Evolutionary conservation across 352 stramenopile species (phyloP), one percentile per base, ranked within the genome.

Genomic region (Globisporangium spiculum): DNA sequence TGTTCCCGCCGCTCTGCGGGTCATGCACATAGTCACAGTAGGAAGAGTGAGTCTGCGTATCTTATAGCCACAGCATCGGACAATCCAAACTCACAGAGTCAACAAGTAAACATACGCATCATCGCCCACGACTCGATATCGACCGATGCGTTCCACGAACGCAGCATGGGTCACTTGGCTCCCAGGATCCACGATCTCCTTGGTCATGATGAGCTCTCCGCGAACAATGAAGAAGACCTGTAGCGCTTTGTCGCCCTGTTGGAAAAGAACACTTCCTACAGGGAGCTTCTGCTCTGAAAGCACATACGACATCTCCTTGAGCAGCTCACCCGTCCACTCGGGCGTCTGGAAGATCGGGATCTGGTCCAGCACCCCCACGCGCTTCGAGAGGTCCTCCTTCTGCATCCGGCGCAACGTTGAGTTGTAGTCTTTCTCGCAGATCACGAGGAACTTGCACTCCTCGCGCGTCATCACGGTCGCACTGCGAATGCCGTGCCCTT

Each of bases 351-450:
- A 91, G 67, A 90, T 84, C 10, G 80, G 73, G 41, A 93, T 91
- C 32, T 81, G 69, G 68, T 91, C 82, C 4, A 93, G 61, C 32
- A 88, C 76, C 1, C 71, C 80, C 27, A 89, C 74, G 9, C 85
- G 81, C 55, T 84, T 83, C 8, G 74, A 62, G 59, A 91, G 75
- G 61, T 92, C 81, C 59, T 89, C 80, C 54, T 91, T 89, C 66
- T 93, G 85, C 77, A 91, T 81, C 0, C 83, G 76, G 0, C 83
- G 76, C 30, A 92, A 70, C 16, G 83, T 92, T 8, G 80, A 67
- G 53, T 90, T 92, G 73, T 93, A 91, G 70, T 93, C 85, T 9
- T 80, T 78, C 65, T 91, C 85, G 61, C 79, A 87, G 30, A 93
- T 91, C n/a, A 90, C 76, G 38, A 93, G 65, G 18, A 93, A 74